A percentile compares a stretch with the other conserved stretches of the same genome.
Conservation (phyloP, 2,329 filamentous ascomycete species). For the Cladophialophora exuberans region DNA sequence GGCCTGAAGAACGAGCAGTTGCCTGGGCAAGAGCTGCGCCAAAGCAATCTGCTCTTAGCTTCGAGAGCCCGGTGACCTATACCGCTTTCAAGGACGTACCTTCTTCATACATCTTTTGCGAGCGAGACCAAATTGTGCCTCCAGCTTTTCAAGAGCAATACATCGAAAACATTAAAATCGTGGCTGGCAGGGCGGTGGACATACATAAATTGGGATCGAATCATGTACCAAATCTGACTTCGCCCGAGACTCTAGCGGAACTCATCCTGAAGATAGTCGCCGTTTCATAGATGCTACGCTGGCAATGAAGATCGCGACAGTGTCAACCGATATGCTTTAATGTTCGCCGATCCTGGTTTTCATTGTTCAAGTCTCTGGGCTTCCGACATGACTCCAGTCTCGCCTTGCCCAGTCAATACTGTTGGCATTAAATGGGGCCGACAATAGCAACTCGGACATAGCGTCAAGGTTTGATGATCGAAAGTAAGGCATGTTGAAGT, state of each 20-base stretch:
- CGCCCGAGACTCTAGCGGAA: neutral
- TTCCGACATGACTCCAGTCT: conserved; percentile 5
- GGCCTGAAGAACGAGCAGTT: conserved; percentile 11
- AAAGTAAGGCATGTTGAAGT: conserved; percentile 9
- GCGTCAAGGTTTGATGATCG: conserved; percentile 11
- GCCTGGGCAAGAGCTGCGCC: conserved; percentile 13
- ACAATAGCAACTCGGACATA: conserved; percentile 11
- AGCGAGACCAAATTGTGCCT: conserved; percentile 7
- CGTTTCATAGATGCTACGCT: conserved; percentile 5
- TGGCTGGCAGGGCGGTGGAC: conserved; percentile 6
- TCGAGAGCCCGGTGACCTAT: conserved; percentile 3
- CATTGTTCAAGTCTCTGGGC: conserved; percentile 2
- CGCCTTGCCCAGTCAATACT: conserved; percentile 8
- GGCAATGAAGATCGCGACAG: neutral
- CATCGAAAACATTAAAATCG: conserved; percentile 11
- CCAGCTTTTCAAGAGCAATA: conserved; percentile 5
- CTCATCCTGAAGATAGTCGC: conserved; percentile 11
- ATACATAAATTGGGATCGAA: conserved; percentile 3
- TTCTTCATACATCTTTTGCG: conserved; percentile 17
- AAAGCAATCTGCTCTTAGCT: conserved; percentile 17
- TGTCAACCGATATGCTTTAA: neutral
- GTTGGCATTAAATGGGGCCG: conserved; percentile 8
- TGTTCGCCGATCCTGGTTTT: conserved; percentile 1
- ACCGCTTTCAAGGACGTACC: conserved; percentile 17
- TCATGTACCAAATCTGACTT: conserved; percentile 10